Percentiles rank a stretch among this genome's conserved stretches.
These are phyloP conservation scores for Polytrichum commune DNA, from an alignment of 225 moss, liverwort and hornwort genomes.

Conservation along the genomic window DNA sequence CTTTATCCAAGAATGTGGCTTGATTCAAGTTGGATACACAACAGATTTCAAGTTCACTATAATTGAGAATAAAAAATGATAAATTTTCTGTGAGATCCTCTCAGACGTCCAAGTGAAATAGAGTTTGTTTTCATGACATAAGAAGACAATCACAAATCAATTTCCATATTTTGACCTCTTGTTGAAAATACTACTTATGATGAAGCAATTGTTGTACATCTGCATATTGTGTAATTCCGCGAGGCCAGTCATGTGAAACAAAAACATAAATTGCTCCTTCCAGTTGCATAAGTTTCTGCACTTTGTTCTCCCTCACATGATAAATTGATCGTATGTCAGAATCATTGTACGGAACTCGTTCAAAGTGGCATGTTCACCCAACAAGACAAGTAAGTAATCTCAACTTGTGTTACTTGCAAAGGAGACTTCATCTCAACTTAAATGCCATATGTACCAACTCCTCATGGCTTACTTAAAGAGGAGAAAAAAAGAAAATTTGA, in stretches of 20 bases:
- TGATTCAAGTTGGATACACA: too few relatives aligned
- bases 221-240: constrained; percentile 62
- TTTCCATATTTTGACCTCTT: constrained; percentile 43
- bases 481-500: not conserved
- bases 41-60: too few relatives aligned
- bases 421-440: not conserved
- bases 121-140: too few relatives aligned
- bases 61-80: too few relatives aligned
- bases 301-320: constrained; percentile 91
- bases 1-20: too few relatives aligned
- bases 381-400: not conserved
- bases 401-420: not conserved
- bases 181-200: constrained; percentile 56
- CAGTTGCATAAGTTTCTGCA: constrained; percentile 75
- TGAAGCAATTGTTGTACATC: constrained; percentile 70
- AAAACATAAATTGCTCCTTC: constrained; percentile 70
- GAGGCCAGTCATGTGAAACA: constrained; percentile 97
- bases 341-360: constrained; percentile 68
- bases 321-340: constrained; percentile 75
- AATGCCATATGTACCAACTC: not conserved
- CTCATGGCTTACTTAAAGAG: not conserved
- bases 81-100: too few relatives aligned
- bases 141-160: too few relatives aligned
- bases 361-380: constrained; percentile 76
- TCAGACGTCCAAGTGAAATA: too few relatives aligned